These are phyloP conservation scores for Hyphopichia buzzinii DNA, from an alignment of 1,139 yeast species.

Conservation along the genomic window DNA sequence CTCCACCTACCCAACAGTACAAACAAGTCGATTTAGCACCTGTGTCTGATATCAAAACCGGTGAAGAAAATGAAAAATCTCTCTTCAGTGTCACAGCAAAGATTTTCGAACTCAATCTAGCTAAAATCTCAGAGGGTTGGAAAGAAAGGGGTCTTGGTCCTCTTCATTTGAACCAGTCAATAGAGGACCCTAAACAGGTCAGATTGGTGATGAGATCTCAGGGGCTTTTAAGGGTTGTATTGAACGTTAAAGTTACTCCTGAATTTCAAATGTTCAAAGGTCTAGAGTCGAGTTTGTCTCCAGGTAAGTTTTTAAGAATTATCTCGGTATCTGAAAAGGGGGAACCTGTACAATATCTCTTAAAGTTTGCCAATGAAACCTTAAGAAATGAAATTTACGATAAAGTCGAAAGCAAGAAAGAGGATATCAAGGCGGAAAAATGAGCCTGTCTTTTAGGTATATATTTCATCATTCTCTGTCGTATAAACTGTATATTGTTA, in stretches of 20 bases:
- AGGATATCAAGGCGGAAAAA: slow-evolving; percentile 2
- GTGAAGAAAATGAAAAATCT: slow-evolving; percentile 84
- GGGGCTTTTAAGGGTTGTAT: slow-evolving; percentile 77
- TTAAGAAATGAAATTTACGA: slow-evolving; percentile 59
- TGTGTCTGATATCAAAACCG: slow-evolving; percentile 64
- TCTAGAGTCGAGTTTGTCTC: slow-evolving; percentile 75
- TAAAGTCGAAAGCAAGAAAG: slow-evolving; percentile 41
- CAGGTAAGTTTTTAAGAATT: slow-evolving; percentile 78
- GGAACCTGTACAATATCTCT: slow-evolving; percentile 76
- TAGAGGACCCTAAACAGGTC: slow-evolving; percentile 27
- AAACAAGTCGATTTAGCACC: slow-evolving; percentile 52
- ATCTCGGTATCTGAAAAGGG: slow-evolving; percentile 50
- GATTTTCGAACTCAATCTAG: slow-evolving; percentile 70
- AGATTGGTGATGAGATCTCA: slow-evolving; percentile 89
- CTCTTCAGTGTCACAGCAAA: slow-evolving; percentile 73
- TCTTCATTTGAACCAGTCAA: slow-evolving; percentile 70
- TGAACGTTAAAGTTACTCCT: slow-evolving; percentile 66
- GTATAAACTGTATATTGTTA: slow-evolving; percentile 6
- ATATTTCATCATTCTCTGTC: background rate
- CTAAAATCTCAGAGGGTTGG: slow-evolving; percentile 77
- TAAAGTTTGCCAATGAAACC: slow-evolving; percentile 66
- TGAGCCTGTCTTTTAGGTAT: background rate
- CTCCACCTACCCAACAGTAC: slow-evolving; percentile 32
- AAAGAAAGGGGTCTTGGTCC: slow-evolving; percentile 93
- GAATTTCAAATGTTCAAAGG: slow-evolving; percentile 68